These are phyloP conservation scores for Grigorovia transvaalensis DNA, from an alignment of 805 yeast species.

Conservation along the genomic window DNA sequence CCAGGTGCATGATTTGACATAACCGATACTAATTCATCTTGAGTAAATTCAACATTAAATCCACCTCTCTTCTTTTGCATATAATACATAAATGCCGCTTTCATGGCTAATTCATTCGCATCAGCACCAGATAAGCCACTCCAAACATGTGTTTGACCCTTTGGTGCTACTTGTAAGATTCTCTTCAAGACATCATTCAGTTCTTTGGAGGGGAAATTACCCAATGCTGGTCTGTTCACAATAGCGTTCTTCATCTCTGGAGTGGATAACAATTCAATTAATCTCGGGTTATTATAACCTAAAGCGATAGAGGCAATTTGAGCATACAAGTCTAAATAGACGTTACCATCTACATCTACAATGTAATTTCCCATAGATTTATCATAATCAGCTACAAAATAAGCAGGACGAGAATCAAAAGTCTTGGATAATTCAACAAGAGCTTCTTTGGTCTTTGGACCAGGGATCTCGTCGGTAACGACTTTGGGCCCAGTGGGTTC, in stretches of 20 bases:
- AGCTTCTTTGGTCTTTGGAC: slow-evolving; percentile 52
- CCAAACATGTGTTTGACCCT: slow-evolving; percentile 50
- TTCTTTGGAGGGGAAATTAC: slow-evolving; percentile 53
- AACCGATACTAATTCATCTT: slow-evolving; percentile 58
- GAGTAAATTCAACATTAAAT: slow-evolving; percentile 44
- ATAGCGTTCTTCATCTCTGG: slow-evolving; percentile 54
- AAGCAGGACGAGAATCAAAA: slow-evolving; percentile 52
- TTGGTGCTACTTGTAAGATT: slow-evolving; percentile 53
- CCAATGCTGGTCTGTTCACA: slow-evolving; percentile 59
- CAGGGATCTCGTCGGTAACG: slow-evolving; percentile 55
- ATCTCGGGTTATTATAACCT: slow-evolving; percentile 61
- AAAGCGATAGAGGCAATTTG: slow-evolving; percentile 63
- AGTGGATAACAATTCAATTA: slow-evolving; percentile 47
- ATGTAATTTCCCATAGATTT: slow-evolving; percentile 58
- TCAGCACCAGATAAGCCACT: slow-evolving; percentile 59
- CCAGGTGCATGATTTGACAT: slow-evolving; percentile 86
- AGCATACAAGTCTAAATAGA: slow-evolving; percentile 54
- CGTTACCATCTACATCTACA: slow-evolving; percentile 56
- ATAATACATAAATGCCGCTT: slow-evolving; percentile 60
- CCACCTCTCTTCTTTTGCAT: slow-evolving; percentile 57
- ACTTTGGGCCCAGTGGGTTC: slow-evolving; percentile 71
- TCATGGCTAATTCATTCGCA: slow-evolving; percentile 62
- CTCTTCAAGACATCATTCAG: slow-evolving; percentile 38
- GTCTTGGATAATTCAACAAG: slow-evolving; percentile 44
- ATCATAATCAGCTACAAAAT: slow-evolving; percentile 54